Evolutionary conservation across 495 filamentous ascomycete species (phyloP).

Genomic region (Haplographium delicatum): DNA sequence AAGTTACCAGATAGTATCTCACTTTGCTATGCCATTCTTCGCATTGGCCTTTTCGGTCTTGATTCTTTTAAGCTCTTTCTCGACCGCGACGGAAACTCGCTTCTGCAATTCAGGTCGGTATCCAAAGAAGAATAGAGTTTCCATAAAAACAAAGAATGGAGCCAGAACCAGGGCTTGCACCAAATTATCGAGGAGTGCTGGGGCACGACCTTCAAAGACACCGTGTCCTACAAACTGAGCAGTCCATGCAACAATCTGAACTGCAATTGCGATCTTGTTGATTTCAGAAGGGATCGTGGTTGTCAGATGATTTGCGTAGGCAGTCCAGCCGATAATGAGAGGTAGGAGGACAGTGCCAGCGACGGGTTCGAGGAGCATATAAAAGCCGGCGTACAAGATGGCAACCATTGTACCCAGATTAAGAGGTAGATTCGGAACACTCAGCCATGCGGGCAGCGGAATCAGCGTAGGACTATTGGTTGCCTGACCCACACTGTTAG

Average conservation of each 20-base stretch:
- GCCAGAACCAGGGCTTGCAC: conserved; percentile 90
- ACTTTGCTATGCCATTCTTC: conserved; percentile 37
- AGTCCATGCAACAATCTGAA: conserved; percentile 75
- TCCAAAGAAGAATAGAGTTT: conserved; percentile 84
- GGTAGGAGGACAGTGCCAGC: conserved; percentile 71
- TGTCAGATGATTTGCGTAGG: conserved; percentile 68
- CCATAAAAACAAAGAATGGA: conserved; percentile 97
- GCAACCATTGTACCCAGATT: conserved; percentile 75
- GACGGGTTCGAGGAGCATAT: conserved; percentile 89
- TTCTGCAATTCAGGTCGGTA: conserved; percentile 83
- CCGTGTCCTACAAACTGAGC: conserved; percentile 91
- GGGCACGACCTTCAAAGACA: conserved; percentile 79
- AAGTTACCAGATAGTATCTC: not conserved
- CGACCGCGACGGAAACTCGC: conserved; percentile 69
- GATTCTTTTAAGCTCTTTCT: conserved; percentile 61
- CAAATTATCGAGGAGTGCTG: conserved; percentile 85
- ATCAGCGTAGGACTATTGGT: conserved; percentile 73
- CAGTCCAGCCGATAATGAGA: conserved; percentile 66
- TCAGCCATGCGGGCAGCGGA: conserved; percentile 61
- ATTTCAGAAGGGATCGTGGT: conserved; percentile 56
- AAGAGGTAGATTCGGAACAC: conserved; percentile 68
- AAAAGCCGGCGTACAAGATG: conserved; percentile 66
- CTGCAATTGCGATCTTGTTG: conserved; percentile 63
- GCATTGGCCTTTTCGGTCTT: conserved; percentile 31
- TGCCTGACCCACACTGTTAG: conserved; percentile 53